Percentiles rank a stretch among this genome's conserved stretches.
phyloP scores from a whole-genome alignment of 257 asterid genomes.

The Penstemon eatonii region DNA sequence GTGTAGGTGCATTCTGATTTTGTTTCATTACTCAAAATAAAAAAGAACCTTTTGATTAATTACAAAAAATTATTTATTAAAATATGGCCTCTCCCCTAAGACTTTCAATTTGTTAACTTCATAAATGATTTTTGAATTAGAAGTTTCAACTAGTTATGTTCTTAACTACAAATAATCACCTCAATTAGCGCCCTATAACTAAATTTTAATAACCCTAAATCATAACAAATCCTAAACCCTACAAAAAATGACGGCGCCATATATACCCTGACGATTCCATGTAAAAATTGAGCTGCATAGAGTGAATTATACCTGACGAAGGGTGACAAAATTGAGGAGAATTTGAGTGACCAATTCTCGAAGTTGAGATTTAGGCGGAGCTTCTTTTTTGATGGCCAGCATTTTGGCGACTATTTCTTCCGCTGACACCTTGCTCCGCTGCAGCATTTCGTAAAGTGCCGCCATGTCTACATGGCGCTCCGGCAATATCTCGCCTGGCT shows the following conservation, averaged over 20 bases:
- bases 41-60: not conserved
- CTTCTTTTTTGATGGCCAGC: constrained; percentile 66
- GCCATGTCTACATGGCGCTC: constrained; percentile 78
- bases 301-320: constrained; percentile 68
- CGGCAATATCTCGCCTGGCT: constrained; percentile 88
- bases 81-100: not conserved
- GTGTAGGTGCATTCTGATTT: not conserved
- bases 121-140: not conserved
- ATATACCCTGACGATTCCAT: not conserved
- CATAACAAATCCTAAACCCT: constrained; percentile 32
- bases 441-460: constrained; percentile 65
- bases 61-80: not conserved
- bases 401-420: constrained; percentile 77
- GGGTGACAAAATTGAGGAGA: constrained; percentile 76
- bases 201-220: constrained; percentile 18
- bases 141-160: not conserved
- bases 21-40: too few species aligned
- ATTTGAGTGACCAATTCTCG: constrained; percentile 76
- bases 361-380: constrained; percentile 57
- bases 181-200: not conserved
- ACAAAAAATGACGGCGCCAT: not conserved
- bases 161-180: not conserved
- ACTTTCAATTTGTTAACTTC: constrained; percentile 8
- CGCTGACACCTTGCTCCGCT: constrained; percentile 60
- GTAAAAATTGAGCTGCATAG: not conserved